Percentiles rank a stretch among this genome's conserved stretches.
phyloP scores from a whole-genome alignment of 768 basidiomycete genomes.

The Albatrellus ellisii region DNA sequence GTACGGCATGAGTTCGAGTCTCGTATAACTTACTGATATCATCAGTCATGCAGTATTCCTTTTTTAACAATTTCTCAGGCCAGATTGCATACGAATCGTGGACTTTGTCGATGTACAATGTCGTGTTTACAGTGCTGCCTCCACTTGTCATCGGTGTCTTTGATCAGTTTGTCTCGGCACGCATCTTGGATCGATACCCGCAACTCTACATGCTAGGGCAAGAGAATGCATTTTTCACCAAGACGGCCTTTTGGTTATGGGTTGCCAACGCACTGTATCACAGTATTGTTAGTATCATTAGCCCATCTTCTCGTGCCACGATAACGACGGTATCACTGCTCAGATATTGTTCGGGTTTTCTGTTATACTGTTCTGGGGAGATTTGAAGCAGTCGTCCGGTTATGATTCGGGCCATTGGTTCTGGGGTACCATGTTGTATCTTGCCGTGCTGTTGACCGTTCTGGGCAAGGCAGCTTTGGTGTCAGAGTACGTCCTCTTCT shows the following conservation, averaged over 20 bases:
- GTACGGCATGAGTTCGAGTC: constrained; percentile 28
- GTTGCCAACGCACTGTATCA: constrained; percentile 82
- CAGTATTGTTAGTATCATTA: constrained; percentile 47
- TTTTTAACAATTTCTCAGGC: constrained; percentile 99
- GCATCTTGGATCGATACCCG: constrained; percentile 93
- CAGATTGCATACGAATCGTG: constrained; percentile 98
- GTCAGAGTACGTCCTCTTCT: constrained; percentile 65
- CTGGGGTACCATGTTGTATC: constrained; percentile 96
- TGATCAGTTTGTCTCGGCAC: constrained; percentile 96
- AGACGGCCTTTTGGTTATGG: constrained; percentile 89
- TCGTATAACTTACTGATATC: not conserved
- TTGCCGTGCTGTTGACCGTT: constrained; percentile 86
- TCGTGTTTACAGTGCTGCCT: constrained; percentile 90
- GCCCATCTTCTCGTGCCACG: not conserved
- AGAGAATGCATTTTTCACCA: constrained; percentile 86
- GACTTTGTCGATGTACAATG: constrained; percentile 96
- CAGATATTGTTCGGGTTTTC: constrained; percentile 85
- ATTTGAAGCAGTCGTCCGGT: constrained; percentile 70
- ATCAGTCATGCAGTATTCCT: constrained; percentile 61
- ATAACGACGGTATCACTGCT: constrained; percentile 1
- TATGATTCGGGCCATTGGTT: constrained; percentile 93
- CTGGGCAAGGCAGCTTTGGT: constrained; percentile 95
- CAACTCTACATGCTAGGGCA: constrained; percentile 94
- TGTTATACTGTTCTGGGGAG: constrained; percentile 85
- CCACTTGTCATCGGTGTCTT: constrained; percentile 97